Conservation (phyloP, 1,284 basidiomycete genomes). For the Stygiomarasmius scandens region DNA sequence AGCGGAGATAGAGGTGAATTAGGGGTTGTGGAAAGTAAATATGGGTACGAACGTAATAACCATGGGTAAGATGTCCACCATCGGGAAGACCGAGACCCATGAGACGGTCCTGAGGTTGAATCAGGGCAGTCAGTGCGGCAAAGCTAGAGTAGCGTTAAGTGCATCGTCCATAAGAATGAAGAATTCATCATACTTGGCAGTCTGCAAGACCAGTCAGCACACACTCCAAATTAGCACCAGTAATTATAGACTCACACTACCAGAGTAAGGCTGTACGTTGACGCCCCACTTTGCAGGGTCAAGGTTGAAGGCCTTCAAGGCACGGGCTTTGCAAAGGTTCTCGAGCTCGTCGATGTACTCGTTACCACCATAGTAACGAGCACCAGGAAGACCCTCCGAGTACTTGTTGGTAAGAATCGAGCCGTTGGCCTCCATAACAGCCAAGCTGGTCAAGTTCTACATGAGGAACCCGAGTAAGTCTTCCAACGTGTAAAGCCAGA, state of each 20-base stretch:
- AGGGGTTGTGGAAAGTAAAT: conserved; percentile 23
- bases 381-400: conserved; percentile 92
- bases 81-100: conserved; percentile 99
- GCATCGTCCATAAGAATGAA: not conserved
- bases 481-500: conserved; percentile 17
- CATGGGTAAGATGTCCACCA: conserved; percentile 97
- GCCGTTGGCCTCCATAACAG: conserved; percentile 98
- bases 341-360: conserved; percentile 98
- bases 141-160: conserved; percentile 64
- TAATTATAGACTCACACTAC: conserved; percentile 60
- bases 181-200: conserved; percentile 69
- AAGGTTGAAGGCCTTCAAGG: conserved; percentile 95
- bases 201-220: conserved; percentile 43
- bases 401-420: conserved; percentile 99
- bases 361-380: conserved; percentile 98
- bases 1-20: conserved; percentile 35
- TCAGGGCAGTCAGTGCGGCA: conserved; percentile 94
- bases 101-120: conserved; percentile 97
- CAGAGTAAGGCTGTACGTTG: conserved; percentile 99
- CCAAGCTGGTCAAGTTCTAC: conserved; percentile 92
- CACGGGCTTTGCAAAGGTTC: conserved; percentile 92
- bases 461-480: conserved; percentile 12
- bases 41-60: conserved; percentile 78
- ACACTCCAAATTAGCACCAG: conserved; percentile 8
- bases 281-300: conserved; percentile 95